phyloP scores from a whole-genome alignment of 768 basidiomycete genomes.

The Mycena venus region DNA sequence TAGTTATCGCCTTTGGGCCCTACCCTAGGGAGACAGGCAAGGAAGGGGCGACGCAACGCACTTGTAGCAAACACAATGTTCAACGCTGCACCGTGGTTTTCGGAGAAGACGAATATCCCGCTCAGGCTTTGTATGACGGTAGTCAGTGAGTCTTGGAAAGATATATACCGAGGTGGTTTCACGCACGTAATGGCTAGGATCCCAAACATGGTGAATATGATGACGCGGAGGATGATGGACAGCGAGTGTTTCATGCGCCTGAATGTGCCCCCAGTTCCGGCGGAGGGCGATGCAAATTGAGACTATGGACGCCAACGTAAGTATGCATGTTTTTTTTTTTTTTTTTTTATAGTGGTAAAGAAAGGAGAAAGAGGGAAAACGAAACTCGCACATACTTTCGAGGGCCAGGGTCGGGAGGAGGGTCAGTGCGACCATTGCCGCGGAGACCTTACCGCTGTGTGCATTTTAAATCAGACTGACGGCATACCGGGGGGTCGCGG shows the following conservation, averaged over 20 bases:
- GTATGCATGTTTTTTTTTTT: neutral
- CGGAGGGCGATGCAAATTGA: constrained; percentile 37
- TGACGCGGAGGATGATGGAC: constrained; percentile 40
- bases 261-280: constrained; percentile 37
- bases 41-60: neutral
- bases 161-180: too few species aligned
- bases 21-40: neutral
- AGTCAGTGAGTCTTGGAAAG: too few species aligned
- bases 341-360: too few species aligned
- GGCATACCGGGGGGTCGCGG: too few species aligned
- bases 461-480: neutral
- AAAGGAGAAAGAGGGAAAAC: neutral
- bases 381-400: constrained; percentile 26
- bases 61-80: constrained; percentile 40
- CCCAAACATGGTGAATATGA: constrained; percentile 38
- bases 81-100: constrained; percentile 33
- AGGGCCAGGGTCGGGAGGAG: constrained; percentile 35
- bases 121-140: too few species aligned
- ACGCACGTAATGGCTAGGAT: constrained; percentile 39
- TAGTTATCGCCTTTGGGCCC: neutral
- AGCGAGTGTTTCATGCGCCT: constrained; percentile 30
- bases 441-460: constrained; percentile 36
- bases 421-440: constrained; percentile 27
- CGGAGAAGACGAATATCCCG: constrained; percentile 38
- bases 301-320: constrained; percentile 7